Base-by-base conservation (phyloP, 768 basidiomycete species). In the Hygrocybe coccinea region DNA sequence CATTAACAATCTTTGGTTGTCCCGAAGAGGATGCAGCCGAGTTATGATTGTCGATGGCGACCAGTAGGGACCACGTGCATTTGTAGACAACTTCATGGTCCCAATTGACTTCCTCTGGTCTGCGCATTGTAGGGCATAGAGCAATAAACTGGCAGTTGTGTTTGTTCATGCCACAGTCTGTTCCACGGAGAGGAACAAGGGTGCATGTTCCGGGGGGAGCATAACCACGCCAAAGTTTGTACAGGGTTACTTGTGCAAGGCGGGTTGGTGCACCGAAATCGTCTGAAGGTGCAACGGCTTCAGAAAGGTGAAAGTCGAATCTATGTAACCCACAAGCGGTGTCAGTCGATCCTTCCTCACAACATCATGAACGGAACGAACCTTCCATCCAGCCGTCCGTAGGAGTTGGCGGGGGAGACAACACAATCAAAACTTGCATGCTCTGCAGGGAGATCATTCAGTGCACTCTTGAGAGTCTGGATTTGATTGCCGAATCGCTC, bases 191-290 rank as follows among this genome's bases (percentile, higher is more conserved):
- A n/a, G 64, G 55, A 29, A 69, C 48, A 41, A 69, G 45, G 4
- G 64, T 69, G 47, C 67, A 67, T 49, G 64, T 60, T 5, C 66
- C 66, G 6, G 67, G 66, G n/a, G 67, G 67, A 0, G 64, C 61
- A 48, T 59, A 67, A 4, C 66, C 67, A 50, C 59, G 62, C 65
- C 65, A 66, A 1, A 51, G 59, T 5, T 29, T 34, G 56, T 67
- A 63, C 8, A 69, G 55, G n/a, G 56, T 36, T 14, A 50, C 51
- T 50, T 69, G 65, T 2, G 57, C 61, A n/a, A 48, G 55, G 9
- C 36, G 41, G 6, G 54, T 58, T 45, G 54, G 34, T 2, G 52
- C 38, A 17, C 41, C 14, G 47, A 56, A 47, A 29, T 58, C 48
- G 44, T 39, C 33, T 37, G 52, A 14, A 17, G 52, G 52, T 11